Percentiles rank a stretch among this genome's conserved stretches.
phyloP scores from a whole-genome alignment of 495 filamentous ascomycete genomes.

The Trichocladium antarcticum region DNA sequence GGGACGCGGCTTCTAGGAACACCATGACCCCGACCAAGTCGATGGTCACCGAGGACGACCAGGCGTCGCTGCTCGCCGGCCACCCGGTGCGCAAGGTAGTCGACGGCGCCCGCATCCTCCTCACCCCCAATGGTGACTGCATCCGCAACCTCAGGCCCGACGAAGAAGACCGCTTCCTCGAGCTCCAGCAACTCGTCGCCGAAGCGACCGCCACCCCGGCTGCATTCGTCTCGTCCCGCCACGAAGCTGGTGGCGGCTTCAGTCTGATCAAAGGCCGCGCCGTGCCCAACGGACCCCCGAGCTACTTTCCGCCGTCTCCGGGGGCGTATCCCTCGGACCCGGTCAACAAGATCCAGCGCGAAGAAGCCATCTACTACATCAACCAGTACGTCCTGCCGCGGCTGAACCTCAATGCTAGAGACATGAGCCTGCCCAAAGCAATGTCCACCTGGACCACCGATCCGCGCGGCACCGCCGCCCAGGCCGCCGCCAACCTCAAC shows the following conservation, averaged over 20 bases:
- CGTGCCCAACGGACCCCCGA: slow-evolving; percentile 44
- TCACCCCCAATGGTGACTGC: slow-evolving; percentile 70
- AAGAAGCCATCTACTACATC: slow-evolving; percentile 53
- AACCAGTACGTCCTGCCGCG: slow-evolving; percentile 54
- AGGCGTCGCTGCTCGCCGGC: slow-evolving; percentile 37
- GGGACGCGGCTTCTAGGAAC: slow-evolving; percentile 10
- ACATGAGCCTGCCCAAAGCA: slow-evolving; percentile 26
- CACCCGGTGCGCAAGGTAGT: slow-evolving; percentile 40
- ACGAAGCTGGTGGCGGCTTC: slow-evolving; percentile 39
- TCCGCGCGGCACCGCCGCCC: slow-evolving; percentile 1
- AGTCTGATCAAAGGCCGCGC: slow-evolving; percentile 45
- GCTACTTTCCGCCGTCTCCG: slow-evolving; percentile 38
- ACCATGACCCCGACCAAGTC: slow-evolving; percentile 31
- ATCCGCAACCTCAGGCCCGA: slow-evolving; percentile 63
- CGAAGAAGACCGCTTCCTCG: slow-evolving; percentile 67
- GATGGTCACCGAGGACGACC: slow-evolving; percentile 43
- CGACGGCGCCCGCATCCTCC: slow-evolving; percentile 46
- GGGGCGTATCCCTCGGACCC: slow-evolving; percentile 38
- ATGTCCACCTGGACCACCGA: slow-evolving; percentile 18
- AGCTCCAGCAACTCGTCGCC: slow-evolving; percentile 54
- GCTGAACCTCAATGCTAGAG: slow-evolving; percentile 34
- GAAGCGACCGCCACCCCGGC: slow-evolving; percentile 33
- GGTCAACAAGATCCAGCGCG: slow-evolving; percentile 46
- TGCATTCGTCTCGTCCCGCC: slow-evolving; percentile 38
- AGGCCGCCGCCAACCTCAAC: slow-evolving; percentile 20